Conservation (phyloP, 768 basidiomycete genomes). For the Phaffia australis region DNA sequence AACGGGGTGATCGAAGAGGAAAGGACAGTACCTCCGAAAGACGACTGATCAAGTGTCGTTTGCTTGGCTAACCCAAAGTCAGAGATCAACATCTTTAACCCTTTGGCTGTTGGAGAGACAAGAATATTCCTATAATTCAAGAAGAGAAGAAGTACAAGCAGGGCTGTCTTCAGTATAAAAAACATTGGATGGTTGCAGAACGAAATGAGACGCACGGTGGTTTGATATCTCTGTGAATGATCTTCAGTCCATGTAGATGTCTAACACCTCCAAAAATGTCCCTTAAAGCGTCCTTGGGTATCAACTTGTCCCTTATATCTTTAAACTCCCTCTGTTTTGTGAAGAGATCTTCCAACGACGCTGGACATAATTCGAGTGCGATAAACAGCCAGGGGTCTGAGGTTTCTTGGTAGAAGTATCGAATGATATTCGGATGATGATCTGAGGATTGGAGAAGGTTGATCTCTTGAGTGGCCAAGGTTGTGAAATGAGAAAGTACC, state of each 20-base stretch:
- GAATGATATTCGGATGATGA: conserved; percentile 93
- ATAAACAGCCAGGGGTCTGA: conserved; percentile 93
- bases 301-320: conserved; percentile 75
- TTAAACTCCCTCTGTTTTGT: conserved; percentile 52
- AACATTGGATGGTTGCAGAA: neutral
- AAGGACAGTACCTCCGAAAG: conserved; percentile 73
- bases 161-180: neutral
- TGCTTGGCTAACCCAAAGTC: conserved; percentile 97
- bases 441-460: conserved; percentile 90
- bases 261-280: conserved; percentile 80
- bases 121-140: conserved; percentile 57
- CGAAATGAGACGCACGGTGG: conserved; percentile 52
- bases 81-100: conserved; percentile 43
- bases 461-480: conserved; percentile 85
- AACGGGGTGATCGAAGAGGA: conserved; percentile 9
- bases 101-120: conserved; percentile 48
- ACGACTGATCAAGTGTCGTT: conserved; percentile 88
- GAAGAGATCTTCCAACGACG: conserved; percentile 37
- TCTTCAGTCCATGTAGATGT: conserved; percentile 85
- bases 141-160: neutral
- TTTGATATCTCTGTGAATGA: conserved; percentile 97
- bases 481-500: conserved; percentile 86
- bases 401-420: conserved; percentile 94
- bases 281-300: conserved; percentile 68
- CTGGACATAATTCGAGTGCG: conserved; percentile 66